These are phyloP conservation scores for Vaccinium myrtillus DNA, from an alignment of 148 eudicot genomes.

Conservation along the genomic window DNA sequence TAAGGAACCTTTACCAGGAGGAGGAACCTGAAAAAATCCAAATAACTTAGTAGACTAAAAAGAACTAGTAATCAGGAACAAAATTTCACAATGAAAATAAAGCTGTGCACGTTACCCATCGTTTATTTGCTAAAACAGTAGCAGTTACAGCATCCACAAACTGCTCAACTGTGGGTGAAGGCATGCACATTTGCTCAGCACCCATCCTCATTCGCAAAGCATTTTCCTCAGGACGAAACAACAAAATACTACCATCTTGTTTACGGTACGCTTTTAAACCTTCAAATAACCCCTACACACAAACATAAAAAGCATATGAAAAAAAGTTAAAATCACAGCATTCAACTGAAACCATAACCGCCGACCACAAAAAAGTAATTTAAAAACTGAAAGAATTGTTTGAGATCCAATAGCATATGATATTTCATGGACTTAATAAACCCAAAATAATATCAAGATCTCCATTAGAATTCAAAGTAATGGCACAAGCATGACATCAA, in stretches of 20 bases:
- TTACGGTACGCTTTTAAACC: conserved; percentile 88
- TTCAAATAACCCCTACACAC: conserved; percentile 83
- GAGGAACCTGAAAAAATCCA: conserved; percentile 62
- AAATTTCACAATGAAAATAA: not conserved
- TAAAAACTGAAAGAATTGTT: too few species aligned
- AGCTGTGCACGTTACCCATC: conserved; percentile 70
- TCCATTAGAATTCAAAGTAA: too few species aligned
- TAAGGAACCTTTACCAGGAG: conserved; percentile 86
- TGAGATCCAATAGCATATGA: too few species aligned
- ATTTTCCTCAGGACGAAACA: conserved; percentile 95
- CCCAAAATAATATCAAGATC: too few species aligned
- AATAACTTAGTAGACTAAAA: conserved; percentile 1
- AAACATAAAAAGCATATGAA: conserved; percentile 15
- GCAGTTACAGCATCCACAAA: conserved; percentile 89
- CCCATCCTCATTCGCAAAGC: conserved; percentile 73
- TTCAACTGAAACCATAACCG: not conserved
- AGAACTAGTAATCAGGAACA: not conserved
- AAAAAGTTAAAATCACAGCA: not conserved
- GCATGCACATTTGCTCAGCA: conserved; percentile 99
- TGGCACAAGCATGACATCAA: too few species aligned
- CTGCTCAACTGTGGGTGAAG: conserved; percentile 87
- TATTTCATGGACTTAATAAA: too few species aligned
- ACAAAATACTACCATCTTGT: conserved; percentile 70
- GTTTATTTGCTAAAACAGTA: conserved; percentile 83
- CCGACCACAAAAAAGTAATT: not conserved